A percentile compares a stretch with the other conserved stretches of the same genome.
Conservation (phyloP, 306 rosid genomes). For the Cucurbita moschata region DNA sequence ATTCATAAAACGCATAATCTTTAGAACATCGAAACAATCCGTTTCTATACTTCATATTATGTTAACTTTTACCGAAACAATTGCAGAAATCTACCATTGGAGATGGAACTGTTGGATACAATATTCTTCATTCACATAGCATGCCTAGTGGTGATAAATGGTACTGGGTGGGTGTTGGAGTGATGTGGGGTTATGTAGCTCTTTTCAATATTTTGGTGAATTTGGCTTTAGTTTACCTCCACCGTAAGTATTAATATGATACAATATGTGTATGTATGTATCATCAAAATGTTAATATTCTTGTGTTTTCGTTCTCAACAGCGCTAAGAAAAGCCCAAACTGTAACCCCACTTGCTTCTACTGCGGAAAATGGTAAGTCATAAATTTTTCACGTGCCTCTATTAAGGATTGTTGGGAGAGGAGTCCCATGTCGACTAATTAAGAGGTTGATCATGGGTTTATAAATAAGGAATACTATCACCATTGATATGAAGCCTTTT, state of each 20-base stretch:
- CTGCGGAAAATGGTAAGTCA: constrained; percentile 28
- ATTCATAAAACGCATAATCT: too few relatives aligned
- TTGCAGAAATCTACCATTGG: constrained; percentile 42
- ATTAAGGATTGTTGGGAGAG: too few relatives aligned
- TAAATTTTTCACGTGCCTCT: not conserved
- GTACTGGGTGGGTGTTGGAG: constrained; percentile 60
- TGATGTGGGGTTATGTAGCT: constrained; percentile 25
- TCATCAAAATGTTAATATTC: not conserved
- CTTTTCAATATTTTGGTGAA: constrained; percentile 47
- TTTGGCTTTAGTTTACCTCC: constrained; percentile 52
- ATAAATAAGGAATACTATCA: too few relatives aligned
- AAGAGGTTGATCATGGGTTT: too few relatives aligned
- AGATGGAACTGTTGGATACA: constrained; percentile 39
- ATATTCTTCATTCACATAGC: constrained; percentile 31
- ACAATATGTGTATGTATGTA: too few relatives aligned
- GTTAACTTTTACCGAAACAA: not conserved
- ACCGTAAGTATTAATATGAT: constrained; percentile 38
- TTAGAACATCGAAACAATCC: too few relatives aligned
- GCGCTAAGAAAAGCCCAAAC: constrained; percentile 46
- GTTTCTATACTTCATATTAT: too few relatives aligned
- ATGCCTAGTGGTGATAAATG: constrained; percentile 29
- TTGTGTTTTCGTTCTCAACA: constrained; percentile 8
- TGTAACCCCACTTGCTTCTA: constrained; percentile 25
- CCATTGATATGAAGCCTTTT: too few relatives aligned
- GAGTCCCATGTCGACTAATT: too few relatives aligned